These are phyloP conservation scores for Candida parachauliodes DNA, from an alignment of 805 yeast species.

Conservation along the genomic window DNA sequence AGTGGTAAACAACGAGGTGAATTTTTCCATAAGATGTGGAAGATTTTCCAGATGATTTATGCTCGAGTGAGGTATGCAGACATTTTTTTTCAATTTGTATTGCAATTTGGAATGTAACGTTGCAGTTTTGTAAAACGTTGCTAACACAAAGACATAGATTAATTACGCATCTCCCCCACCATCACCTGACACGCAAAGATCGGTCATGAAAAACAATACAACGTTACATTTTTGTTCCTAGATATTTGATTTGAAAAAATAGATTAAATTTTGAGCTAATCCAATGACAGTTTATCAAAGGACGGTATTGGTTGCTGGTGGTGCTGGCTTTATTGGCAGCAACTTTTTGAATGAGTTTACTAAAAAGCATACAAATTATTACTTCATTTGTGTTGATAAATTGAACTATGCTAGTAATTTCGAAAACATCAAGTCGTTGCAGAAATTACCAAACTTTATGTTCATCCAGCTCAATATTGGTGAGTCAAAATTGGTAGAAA, in stretches of 20 bases:
- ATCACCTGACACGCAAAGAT: not conserved
- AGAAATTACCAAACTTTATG: constrained; percentile 16
- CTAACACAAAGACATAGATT: constrained; percentile 1
- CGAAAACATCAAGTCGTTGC: constrained; percentile 14
- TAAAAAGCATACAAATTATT: constrained; percentile 20
- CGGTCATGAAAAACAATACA: constrained; percentile 5
- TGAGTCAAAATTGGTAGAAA: constrained; percentile 12
- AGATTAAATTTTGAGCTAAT: not conserved
- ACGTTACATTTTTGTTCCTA: constrained; percentile 11
- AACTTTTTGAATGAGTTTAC: constrained; percentile 40
- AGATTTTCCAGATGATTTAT: too few relatives aligned
- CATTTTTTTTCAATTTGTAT: constrained; percentile 1
- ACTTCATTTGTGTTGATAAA: constrained; percentile 44
- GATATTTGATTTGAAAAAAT: not conserved
- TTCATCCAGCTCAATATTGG: constrained; percentile 35
- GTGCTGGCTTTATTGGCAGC: constrained; percentile 57
- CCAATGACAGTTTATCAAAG: constrained; percentile 10
- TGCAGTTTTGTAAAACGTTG: not conserved
- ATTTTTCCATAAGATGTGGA: too few relatives aligned
- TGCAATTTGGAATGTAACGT: constrained; percentile 1
- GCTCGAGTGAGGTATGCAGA: constrained; percentile 6
- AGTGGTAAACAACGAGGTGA: too few relatives aligned
- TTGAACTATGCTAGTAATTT: constrained; percentile 44
- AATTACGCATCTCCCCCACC: not conserved
- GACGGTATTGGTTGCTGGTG: constrained; percentile 47